Conservation (phyloP, 73 alveolate species). For the Paramecium sexaurelia region DNA sequence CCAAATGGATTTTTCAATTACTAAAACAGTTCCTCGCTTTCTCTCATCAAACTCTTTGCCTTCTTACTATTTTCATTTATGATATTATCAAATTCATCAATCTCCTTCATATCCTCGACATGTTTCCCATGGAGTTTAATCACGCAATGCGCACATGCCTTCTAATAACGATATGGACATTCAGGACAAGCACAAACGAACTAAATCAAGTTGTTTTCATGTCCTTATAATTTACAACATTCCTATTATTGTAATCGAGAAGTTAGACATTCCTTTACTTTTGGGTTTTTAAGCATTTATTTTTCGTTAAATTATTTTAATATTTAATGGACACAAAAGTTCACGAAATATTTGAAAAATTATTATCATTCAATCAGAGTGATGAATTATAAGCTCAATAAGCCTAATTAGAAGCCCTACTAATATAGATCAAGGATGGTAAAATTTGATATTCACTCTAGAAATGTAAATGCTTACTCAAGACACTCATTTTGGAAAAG, state of each 20-base stretch:
- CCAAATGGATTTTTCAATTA: neutral
- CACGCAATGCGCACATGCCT: conserved; percentile 55
- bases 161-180: conserved; percentile 31
- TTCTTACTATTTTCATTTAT: neutral
- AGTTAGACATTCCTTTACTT: neutral
- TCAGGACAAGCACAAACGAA: conserved; percentile 3
- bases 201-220: neutral
- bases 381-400: neutral
- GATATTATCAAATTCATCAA: neutral
- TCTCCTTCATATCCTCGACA: conserved; percentile 3
- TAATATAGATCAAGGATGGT: neutral
- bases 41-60: neutral
- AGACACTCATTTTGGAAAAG: neutral
- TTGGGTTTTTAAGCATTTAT: neutral
- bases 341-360: neutral
- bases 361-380: neutral
- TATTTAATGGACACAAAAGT: neutral
- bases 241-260: neutral
- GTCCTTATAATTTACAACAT: conserved; percentile 33
- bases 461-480: neutral
- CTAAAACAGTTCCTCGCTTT: neutral
- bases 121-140: conserved; percentile 40
- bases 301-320: neutral
- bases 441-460: neutral
- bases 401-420: neutral